phyloP scores from a whole-genome alignment of 768 basidiomycete species.

The Amanita thiersii region DNA sequence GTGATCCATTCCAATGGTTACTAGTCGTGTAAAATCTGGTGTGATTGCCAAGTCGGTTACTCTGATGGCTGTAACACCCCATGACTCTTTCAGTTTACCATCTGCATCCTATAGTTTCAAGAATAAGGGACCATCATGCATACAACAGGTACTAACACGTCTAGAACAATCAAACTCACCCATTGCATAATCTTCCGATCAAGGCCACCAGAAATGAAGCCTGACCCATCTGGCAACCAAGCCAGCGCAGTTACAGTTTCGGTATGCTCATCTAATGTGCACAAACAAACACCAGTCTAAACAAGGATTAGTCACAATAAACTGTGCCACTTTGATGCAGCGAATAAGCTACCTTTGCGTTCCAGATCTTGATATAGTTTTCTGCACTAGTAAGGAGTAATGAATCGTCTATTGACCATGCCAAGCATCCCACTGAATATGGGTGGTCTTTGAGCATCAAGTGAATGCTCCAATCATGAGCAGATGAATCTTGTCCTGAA shows the following conservation, averaged over 20 bases:
- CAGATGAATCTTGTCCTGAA: constrained; percentile 38
- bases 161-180: constrained; percentile 40
- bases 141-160: constrained; percentile 6
- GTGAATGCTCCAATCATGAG: constrained; percentile 52
- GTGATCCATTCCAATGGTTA: constrained; percentile 71
- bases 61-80: constrained; percentile 66
- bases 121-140: constrained; percentile 7
- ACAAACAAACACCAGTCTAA: constrained; percentile 69
- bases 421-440: constrained; percentile 70
- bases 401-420: constrained; percentile 90
- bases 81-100: constrained; percentile 64
- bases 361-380: constrained; percentile 80
- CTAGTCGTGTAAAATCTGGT: constrained; percentile 74
- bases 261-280: constrained; percentile 59
- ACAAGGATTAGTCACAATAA: constrained; percentile 11
- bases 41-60: constrained; percentile 83
- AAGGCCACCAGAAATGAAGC: constrained; percentile 84
- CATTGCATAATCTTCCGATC: constrained; percentile 80
- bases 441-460: constrained; percentile 67
- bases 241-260: constrained; percentile 82
- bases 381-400: constrained; percentile 82
- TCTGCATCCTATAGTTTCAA: constrained; percentile 60
- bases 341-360: constrained; percentile 60
- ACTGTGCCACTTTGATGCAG: constrained; percentile 2
- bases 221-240: constrained; percentile 85